Base-by-base conservation (phyloP, 352 stramenopile species). In the Phytophthora fragariae region DNA sequence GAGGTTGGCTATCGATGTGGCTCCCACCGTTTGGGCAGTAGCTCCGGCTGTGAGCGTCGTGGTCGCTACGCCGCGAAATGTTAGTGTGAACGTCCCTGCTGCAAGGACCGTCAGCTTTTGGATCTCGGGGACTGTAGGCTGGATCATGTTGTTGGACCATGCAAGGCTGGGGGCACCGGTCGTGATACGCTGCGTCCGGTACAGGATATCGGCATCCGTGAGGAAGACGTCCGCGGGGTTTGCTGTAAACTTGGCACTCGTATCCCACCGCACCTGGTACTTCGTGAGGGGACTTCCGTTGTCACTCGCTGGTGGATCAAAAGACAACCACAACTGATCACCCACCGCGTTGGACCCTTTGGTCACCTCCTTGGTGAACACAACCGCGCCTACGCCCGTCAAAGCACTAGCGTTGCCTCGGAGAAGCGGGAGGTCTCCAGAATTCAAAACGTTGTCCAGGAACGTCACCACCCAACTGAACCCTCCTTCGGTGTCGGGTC, bases 401-500 rank as follows among this genome's bases (percentile, higher is more conserved):
- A 95, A 52, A 1, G 19, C 10, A 8, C 60, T 77, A 0, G 61
- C 52, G 47, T 88, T 86, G 17, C 70, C 72, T 49, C 72, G 64
- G 3, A 94, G 61, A 19, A 91, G 65, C 0, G 85, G 75, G 7
- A 96, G 33, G 41, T 93, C 81, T 15, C 89, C 85, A 5, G 82
- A 76, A 58, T 93, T 93, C 21, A 92, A 52, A 2, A 72, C 75
- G 46, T 87, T 84, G 59, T 94, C 87, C n/a, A 94, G 73, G 63
- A 95, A 95, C 19, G 88, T 92, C 39, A 95, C 77, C n/a, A 72
- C 27, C 86, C 86, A 95, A 11, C 61, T 73, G 60, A 87, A 92
- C 5, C 88, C 88, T 9, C 83, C 85, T 62, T 95, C 80, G 19
- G 72, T 58, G 33, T 93, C 84, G 8, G 71, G 66, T 83, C 90